phyloP scores from a whole-genome alignment of 345 rosid genomes.

The Melastoma malabathricum region DNA sequence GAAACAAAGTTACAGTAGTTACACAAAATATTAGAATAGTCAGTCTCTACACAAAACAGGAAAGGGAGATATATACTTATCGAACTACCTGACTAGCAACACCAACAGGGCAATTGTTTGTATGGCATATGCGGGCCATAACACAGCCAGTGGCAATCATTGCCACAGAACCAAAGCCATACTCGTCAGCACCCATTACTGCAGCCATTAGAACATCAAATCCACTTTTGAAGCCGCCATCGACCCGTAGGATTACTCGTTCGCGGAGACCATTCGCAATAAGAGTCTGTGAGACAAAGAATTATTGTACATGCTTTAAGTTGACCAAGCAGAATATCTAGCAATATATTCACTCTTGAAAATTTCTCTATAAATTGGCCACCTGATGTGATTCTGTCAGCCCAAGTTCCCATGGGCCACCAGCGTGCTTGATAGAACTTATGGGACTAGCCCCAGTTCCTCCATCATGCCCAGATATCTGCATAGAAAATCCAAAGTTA shows the following conservation, averaged over 20 bases:
- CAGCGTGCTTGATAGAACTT: constrained; percentile 97
- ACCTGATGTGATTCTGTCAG: constrained; percentile 91
- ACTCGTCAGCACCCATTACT: constrained; percentile 95
- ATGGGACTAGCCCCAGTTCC: constrained; percentile 99
- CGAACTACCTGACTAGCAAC: constrained; percentile 87
- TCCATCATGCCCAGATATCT: constrained; percentile 99
- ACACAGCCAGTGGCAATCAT: constrained; percentile 99
- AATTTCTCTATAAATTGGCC: background rate
- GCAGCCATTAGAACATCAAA: constrained; percentile 96
- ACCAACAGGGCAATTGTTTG: constrained; percentile 99
- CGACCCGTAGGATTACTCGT: constrained; percentile 88
- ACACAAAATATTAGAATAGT: constrained; percentile 6
- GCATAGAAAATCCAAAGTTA: constrained; percentile 9
- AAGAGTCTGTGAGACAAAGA: constrained; percentile 47
- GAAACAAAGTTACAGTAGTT: background rate
- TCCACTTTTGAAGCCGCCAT: constrained; percentile 94
- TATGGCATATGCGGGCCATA: constrained; percentile 99
- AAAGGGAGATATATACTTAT: constrained; percentile 6
- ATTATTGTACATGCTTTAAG: no score
- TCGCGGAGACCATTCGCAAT: constrained; percentile 89
- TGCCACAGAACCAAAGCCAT: constrained; percentile 97
- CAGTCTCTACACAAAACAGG: constrained; percentile 4
- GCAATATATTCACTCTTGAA: no score
- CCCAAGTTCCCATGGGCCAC: constrained; percentile 99
- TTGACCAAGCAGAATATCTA: no score